A percentile compares a stretch with the other conserved stretches of the same genome.
phyloP scores from a whole-genome alignment of 495 filamentous ascomycete genomes.

The Copromyces sp. region DNA sequence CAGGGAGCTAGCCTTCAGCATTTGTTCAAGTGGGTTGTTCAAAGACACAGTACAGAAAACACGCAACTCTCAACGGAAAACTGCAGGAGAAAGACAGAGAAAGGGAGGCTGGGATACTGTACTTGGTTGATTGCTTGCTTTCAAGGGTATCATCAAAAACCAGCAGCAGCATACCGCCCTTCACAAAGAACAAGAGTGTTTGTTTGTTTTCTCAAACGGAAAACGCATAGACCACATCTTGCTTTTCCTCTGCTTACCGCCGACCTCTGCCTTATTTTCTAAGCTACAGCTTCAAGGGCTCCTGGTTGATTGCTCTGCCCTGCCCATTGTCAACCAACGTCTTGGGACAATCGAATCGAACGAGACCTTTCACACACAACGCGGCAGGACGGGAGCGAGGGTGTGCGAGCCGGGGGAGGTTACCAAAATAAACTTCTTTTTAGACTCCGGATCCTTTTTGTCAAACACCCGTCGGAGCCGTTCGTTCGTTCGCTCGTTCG shows the following conservation, averaged over 20 bases:
- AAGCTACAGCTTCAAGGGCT: neutral
- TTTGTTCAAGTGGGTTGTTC: neutral
- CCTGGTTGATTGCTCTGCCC: neutral
- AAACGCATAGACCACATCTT: neutral
- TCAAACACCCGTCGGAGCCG: neutral
- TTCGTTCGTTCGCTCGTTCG: neutral
- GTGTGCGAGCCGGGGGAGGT: neutral
- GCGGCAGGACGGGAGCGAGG: neutral
- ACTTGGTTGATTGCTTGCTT: neutral
- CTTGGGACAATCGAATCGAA: neutral
- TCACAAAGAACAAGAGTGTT: neutral
- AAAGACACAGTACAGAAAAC: neutral
- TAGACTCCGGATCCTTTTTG: neutral
- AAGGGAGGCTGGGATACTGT: neutral
- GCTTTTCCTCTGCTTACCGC: neutral
- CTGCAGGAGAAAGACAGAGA: neutral
- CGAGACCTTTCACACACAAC: neutral
- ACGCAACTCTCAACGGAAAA: neutral
- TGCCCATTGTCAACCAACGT: neutral
- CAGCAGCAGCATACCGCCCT: neutral
- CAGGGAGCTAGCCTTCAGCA: neutral
- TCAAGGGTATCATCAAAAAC: neutral
- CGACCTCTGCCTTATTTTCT: neutral
- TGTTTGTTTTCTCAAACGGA: neutral
- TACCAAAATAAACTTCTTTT: neutral